Conservation (phyloP, 129 eudicot genomes). For the Escallonia rubra region DNA sequence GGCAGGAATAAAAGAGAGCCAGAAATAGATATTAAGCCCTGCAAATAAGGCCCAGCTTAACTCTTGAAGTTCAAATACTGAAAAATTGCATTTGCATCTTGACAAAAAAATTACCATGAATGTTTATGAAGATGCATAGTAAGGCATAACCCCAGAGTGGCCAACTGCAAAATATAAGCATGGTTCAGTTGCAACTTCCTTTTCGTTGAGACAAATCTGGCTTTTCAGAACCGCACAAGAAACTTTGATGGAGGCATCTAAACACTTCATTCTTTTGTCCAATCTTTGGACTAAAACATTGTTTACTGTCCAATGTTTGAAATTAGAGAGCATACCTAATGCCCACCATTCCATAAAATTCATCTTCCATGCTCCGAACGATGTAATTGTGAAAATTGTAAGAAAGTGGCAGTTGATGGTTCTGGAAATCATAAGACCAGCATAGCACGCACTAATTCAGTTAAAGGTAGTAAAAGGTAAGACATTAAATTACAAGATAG, state of each 20-base stretch:
- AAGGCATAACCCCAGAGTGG: conserved; percentile 98
- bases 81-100: background rate
- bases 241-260: background rate
- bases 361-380: conserved; percentile 99
- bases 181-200: background rate
- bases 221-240: background rate
- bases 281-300: no score
- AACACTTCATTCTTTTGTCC: background rate
- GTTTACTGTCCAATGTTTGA: background rate
- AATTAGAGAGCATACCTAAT: conserved; percentile 49
- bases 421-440: conserved; percentile 43
- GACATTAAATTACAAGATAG: background rate
- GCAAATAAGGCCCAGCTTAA: conserved; percentile 17
- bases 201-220: background rate
- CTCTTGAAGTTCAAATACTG: background rate
- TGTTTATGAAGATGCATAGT: conserved; percentile 77
- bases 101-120: conserved; percentile 60
- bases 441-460: conserved; percentile 2
- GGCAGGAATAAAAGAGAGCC: conserved; percentile 91
- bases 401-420: conserved; percentile 77
- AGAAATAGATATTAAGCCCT: conserved; percentile 96
- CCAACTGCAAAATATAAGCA: conserved; percentile 63
- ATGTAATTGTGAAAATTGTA: conserved; percentile 93
- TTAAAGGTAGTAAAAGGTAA: background rate
- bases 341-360: conserved; percentile 86